Percentiles rank a stretch among this genome's conserved stretches.
These are phyloP conservation scores for Claviceps spartinae DNA, from an alignment of 2,329 filamentous ascomycete genomes.

Conservation along the genomic window DNA sequence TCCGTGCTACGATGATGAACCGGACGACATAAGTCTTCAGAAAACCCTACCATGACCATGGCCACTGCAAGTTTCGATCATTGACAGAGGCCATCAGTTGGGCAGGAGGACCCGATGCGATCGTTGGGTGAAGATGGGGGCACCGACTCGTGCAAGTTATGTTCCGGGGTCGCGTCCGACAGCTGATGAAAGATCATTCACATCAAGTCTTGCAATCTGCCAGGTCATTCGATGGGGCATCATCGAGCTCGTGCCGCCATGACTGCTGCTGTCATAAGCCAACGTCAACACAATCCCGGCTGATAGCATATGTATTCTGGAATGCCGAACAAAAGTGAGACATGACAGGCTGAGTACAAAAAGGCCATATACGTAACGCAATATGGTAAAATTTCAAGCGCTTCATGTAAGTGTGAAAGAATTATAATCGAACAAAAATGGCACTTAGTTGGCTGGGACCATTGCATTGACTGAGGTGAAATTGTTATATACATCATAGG, in stretches of 20 bases:
- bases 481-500: no score
- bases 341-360: no score
- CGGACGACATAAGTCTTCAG: slow-evolving; percentile 31
- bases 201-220: background rate
- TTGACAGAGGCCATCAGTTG: background rate
- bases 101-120: background rate
- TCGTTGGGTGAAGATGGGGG: background rate
- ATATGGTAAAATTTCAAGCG: no score
- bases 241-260: slow-evolving; percentile 6
- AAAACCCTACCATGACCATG: slow-evolving; percentile 38
- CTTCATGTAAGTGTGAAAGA: no score
- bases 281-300: slow-evolving; percentile 32
- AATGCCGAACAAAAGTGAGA: no score
- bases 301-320: no score
- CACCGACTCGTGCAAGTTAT: background rate
- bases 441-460: background rate
- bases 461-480: no score
- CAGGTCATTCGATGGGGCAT: slow-evolving; percentile 1
- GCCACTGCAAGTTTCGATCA: slow-evolving; percentile 16
- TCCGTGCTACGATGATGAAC: slow-evolving; percentile 33
- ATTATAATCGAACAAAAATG: no score
- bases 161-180: no score
- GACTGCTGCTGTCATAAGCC: slow-evolving; percentile 20
- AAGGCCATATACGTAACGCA: no score
- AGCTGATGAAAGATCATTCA: background rate